phyloP scores from a whole-genome alignment of 2,329 filamentous ascomycete species.

The Calonectria pseudoreteaudii region DNA sequence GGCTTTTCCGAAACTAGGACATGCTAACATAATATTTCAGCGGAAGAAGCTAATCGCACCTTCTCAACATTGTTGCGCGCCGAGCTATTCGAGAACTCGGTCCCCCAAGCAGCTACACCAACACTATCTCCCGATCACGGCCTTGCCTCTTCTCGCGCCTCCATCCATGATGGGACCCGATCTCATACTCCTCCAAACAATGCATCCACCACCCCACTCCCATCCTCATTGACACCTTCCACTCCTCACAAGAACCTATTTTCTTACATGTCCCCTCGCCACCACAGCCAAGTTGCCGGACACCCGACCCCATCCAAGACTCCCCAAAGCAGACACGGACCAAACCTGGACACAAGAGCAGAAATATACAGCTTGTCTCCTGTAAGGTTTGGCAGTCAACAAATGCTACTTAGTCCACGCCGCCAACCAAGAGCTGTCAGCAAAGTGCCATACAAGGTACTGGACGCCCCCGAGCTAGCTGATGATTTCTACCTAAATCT shows the following conservation, averaged over 20 bases:
- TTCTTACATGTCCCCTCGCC: constrained; percentile 83
- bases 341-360: constrained; percentile 88
- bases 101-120: constrained; percentile 82
- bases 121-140: constrained; percentile 70
- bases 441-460: constrained; percentile 97
- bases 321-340: constrained; percentile 86
- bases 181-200: constrained; percentile 85
- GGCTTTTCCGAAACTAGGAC: neutral
- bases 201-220: constrained; percentile 69
- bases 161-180: constrained; percentile 73
- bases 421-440: constrained; percentile 91
- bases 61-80: constrained; percentile 89
- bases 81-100: constrained; percentile 91
- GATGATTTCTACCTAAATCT: constrained; percentile 98
- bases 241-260: constrained; percentile 99
- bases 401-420: constrained; percentile 90
- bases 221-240: constrained; percentile 85
- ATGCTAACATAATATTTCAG: constrained; percentile 52
- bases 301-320: constrained; percentile 91
- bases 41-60: constrained; percentile 93
- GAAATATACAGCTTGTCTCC: constrained; percentile 97
- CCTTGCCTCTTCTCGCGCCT: constrained; percentile 63
- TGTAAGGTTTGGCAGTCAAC: constrained; percentile 91
- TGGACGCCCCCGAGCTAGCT: constrained; percentile 94
- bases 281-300: constrained; percentile 77